Evolutionary conservation across 2,329 filamentous ascomycete species (phyloP), one percentile per base, ranked within the genome.

Genomic region (Fusarium austroafricanum): DNA sequence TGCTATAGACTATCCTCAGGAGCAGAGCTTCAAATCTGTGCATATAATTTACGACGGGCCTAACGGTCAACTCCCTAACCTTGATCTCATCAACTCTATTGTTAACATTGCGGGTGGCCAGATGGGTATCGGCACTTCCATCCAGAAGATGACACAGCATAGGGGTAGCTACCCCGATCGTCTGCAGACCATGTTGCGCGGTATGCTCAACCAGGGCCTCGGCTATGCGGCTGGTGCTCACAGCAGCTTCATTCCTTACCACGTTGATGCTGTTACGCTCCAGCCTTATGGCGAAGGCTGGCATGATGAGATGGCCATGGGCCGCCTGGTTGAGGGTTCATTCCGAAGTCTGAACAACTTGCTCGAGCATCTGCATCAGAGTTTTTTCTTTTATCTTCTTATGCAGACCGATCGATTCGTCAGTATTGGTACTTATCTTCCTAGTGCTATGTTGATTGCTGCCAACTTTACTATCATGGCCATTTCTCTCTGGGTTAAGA

Each of bases 351-450:
- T 99, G 79, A 99, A 99, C 82, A 99, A 99, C 76, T 82, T 99
- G 60, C 86, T 99, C 31, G 96, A 99, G 80, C 94, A 99, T 77
- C 85, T 99, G 64, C 96, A 99, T 77, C 96, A 99, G 81, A 97
- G 94, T 78, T 99, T 99, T 84, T 99, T 99, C 86, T 98, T 99
- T 81, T 99, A 99, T 78, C 84, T 99, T 51, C 85, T 99, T 43
- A 94, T 98, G 88, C 91, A 96, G 71, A 88, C 90, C 29, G 92
- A 96, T 73, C 90, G 94, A 12, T 99, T 99, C 76, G 96, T 98
- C 71, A 98, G 94, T 79, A 99, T 99, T 67, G 96, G 96, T 17
- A 99, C 95, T 2, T 99, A 99, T 76, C 85, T 99, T 5, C 96
- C 96, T 0, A 96, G 93, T 72, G 96, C 96, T n/a, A 99, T 99